These are phyloP conservation scores for Cutaneotrichosporon daszewskae DNA, from an alignment of 1,284 basidiomycete species.

Conservation along the genomic window DNA sequence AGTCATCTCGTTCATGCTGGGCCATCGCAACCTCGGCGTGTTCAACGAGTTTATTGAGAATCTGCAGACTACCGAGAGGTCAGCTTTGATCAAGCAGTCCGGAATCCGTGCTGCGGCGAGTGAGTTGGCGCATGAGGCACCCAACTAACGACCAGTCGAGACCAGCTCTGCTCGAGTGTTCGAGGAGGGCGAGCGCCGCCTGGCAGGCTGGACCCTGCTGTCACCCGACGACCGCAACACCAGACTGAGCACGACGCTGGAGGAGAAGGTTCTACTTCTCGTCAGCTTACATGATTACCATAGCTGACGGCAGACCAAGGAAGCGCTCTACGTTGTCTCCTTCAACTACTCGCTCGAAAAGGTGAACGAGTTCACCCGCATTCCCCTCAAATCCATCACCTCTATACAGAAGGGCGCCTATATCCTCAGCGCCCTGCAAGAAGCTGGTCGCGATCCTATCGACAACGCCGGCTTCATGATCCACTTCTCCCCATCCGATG, in stretches of 20 bases:
- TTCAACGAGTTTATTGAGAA: slow-evolving; percentile 87
- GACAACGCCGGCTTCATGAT: slow-evolving; percentile 83
- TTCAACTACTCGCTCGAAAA: slow-evolving; percentile 90
- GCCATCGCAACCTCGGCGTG: slow-evolving; percentile 73
- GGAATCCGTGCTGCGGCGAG: slow-evolving; percentile 80
- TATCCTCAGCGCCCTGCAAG: slow-evolving; percentile 82
- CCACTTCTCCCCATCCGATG: slow-evolving; percentile 63
- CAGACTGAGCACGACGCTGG: slow-evolving; percentile 68
- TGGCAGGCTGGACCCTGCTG: slow-evolving; percentile 88
- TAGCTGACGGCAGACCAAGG: slow-evolving; percentile 51
- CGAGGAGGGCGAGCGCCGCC: slow-evolving; percentile 67
- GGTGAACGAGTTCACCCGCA: slow-evolving; percentile 79
- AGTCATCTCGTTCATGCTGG: slow-evolving; percentile 81
- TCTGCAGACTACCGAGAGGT: slow-evolving; percentile 79
- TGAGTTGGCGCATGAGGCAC: slow-evolving; percentile 20
- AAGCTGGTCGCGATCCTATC: slow-evolving; percentile 72
- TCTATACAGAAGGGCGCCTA: slow-evolving; percentile 72
- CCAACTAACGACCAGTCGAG: slow-evolving; percentile 53
- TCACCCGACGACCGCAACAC: slow-evolving; percentile 71
- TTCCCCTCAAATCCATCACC: slow-evolving; percentile 78
- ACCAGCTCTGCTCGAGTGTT: slow-evolving; percentile 75
- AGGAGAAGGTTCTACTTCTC: slow-evolving; percentile 87
- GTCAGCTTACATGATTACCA: slow-evolving; percentile 50
- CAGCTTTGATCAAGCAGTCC: slow-evolving; percentile 77
- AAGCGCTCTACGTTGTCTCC: slow-evolving; percentile 64